Evolutionary conservation across 148 eudicot species (phyloP).

Genomic region (Limonium bicolor): DNA sequence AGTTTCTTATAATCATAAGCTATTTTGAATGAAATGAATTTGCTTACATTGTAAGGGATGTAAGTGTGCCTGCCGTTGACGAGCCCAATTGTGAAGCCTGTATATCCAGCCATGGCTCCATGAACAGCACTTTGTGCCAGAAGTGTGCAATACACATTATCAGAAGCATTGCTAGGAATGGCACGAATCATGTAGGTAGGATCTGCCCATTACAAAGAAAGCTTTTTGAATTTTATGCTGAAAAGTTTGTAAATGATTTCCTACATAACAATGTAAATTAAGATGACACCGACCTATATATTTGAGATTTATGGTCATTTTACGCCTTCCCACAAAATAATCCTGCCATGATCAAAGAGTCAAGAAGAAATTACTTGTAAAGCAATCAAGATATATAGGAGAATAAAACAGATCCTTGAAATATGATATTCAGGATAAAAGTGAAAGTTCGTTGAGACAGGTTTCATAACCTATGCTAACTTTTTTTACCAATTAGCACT

Average conservation of each 20-base stretch:
- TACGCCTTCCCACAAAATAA: slow-evolving; percentile 33
- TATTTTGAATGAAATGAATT: background rate
- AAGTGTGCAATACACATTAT: slow-evolving; percentile 76
- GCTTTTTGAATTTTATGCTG: background rate
- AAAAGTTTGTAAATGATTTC: background rate
- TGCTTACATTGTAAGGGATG: slow-evolving; percentile 73
- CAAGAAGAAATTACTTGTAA: background rate
- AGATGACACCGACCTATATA: slow-evolving; percentile 51
- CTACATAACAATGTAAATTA: background rate
- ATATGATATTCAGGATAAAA: background rate
- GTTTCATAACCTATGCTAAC: no score
- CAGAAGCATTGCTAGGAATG: slow-evolving; percentile 76
- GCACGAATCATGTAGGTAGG: slow-evolving; percentile 98
- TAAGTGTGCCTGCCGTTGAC: slow-evolving; percentile 73
- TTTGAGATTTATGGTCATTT: slow-evolving; percentile 63
- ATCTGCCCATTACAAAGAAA: slow-evolving; percentile 26
- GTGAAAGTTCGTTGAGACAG: no score
- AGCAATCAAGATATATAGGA: background rate
- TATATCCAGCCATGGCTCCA: slow-evolving; percentile 93
- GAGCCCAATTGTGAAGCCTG: slow-evolving; percentile 72
- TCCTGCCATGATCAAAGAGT: slow-evolving; percentile 27
- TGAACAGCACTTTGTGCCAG: slow-evolving; percentile 91
- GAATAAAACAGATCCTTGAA: background rate
- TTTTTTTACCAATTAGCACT: background rate
- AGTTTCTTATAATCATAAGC: no score